Percentiles rank a stretch among this genome's conserved stretches.
Evolutionary conservation across 2,329 filamentous ascomycete species (phyloP).

Genomic region (Cryphonectria parasitica): DNA sequence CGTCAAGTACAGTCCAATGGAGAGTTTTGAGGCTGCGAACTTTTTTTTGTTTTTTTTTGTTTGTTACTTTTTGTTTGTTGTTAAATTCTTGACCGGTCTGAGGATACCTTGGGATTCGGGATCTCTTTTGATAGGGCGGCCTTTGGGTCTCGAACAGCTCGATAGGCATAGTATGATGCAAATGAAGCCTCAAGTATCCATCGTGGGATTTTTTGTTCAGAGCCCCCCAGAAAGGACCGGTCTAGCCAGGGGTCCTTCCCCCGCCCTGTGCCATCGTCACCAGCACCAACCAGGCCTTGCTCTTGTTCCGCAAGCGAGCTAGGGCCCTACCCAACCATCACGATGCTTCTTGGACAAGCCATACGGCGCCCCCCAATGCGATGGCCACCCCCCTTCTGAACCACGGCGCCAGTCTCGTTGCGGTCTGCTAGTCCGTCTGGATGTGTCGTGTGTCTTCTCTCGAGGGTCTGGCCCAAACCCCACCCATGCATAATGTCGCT

Average conservation of each 20-base stretch:
- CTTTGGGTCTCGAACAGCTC: constrained; percentile 7
- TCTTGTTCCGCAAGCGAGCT: constrained; percentile 18
- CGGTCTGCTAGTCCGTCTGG: constrained; percentile 1
- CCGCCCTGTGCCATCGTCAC: constrained; percentile 16
- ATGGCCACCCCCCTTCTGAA: neutral
- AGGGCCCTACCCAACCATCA: neutral
- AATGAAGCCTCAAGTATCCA: constrained; percentile 25
- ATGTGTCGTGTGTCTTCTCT: neutral
- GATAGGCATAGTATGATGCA: constrained; percentile 21
- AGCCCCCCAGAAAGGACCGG: constrained; percentile 13
- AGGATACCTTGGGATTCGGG: neutral
- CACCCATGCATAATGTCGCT: constrained; percentile 2
- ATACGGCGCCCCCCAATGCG: neutral
- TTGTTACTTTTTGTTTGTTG: too few species aligned
- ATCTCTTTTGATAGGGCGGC: neutral
- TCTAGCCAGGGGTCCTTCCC: constrained; percentile 15
- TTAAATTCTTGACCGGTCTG: neutral
- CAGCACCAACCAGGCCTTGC: constrained; percentile 4
- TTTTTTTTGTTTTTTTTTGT: too few species aligned
- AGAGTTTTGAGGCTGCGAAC: too few species aligned
- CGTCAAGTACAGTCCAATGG: neutral
- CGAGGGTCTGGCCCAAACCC: neutral
- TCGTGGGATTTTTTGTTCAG: constrained; percentile 16
- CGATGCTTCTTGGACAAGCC: neutral
- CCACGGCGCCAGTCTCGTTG: constrained; percentile 2